Evolutionary conservation across 1,284 basidiomycete genomes (phyloP).

Genomic region (Rhizoctonia solani): DNA sequence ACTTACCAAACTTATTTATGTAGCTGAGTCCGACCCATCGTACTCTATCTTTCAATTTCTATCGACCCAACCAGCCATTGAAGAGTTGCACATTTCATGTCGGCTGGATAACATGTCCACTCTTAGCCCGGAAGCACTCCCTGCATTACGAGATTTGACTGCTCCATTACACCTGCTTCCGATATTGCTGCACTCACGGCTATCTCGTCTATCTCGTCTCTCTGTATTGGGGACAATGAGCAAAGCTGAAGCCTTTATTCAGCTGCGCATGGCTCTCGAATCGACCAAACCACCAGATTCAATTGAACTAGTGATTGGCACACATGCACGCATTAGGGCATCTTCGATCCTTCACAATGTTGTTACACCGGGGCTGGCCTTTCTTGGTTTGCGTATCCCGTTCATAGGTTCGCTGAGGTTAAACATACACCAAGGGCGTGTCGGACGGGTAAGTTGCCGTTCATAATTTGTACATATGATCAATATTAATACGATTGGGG

Average conservation of each 20-base stretch:
- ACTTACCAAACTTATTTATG: not conserved
- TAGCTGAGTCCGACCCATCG: not conserved
- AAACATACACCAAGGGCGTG: too few species aligned
- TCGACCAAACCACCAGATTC: not conserved
- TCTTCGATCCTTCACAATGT: not conserved
- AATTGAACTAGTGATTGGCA: not conserved
- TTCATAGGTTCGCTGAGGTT: too few species aligned
- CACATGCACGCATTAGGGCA: not conserved
- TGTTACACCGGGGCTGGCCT: too few species aligned
- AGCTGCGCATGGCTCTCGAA: not conserved
- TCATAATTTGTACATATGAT: too few species aligned
- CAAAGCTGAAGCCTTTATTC: not conserved
- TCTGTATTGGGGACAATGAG: not conserved
- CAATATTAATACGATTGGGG: too few species aligned
- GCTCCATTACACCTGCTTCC: not conserved
- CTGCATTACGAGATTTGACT: not conserved
- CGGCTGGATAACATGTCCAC: not conserved
- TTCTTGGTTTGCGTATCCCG: too few species aligned
- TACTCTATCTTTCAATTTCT: conserved; percentile 13
- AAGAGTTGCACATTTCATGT: conserved; percentile 1
- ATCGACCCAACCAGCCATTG: conserved; percentile 4
- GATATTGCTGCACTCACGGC: not conserved
- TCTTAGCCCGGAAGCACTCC: conserved; percentile 6
- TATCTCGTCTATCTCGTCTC: not conserved
- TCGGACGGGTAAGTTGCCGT: too few species aligned